Evolutionary conservation across 2,329 filamentous ascomycete genomes (phyloP), one percentile per base, ranked within the genome.

Genomic region (Paraconiothyrium sp.): DNA sequence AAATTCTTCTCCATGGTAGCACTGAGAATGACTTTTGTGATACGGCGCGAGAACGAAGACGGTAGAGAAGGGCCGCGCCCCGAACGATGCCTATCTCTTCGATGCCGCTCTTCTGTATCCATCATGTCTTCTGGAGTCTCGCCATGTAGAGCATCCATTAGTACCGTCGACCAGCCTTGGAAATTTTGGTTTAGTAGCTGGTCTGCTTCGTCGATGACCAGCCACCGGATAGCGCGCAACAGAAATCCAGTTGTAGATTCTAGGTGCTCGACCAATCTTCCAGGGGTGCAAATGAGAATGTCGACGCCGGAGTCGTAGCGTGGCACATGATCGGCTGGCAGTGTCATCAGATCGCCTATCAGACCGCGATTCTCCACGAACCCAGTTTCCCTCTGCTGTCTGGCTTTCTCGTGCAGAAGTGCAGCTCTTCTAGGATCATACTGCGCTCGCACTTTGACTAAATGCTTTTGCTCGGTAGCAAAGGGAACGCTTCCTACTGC

Each of bases 201-300:
- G 78, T 98, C 94, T 11, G 94, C 95, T 79, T 98, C 94, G 71
- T 98, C 94, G 49, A 97, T 91, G 2, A 97, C 88, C 0, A 98
- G 84, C 93, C 94, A 98, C 63, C 92, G 88, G 4, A 97, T 83
- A 73, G 91, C 85, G 59, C 91, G 87, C 24, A 98, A 83, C 0
- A 85, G 87, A 76, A 98, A 97, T 0, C 93, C 93, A 3, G 88
- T 87, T 0, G 94, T 98, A 62, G 90, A 89, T 65, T 90, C 90
- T 54, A 97, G 85, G 77, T 98, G 94, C 71, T 98, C 94, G 4
- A 98, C 93, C 0, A 98, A 86, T 65, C 94, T 88, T 62, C 95
- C 95, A 0, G 94, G 94, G 0, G 94, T 98, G 76, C 93, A 95
- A 54, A 97, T 91, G 30, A 99, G 84, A 37, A 98, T 87, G 75